Percentiles rank a stretch among this genome's conserved stretches.
phyloP scores from a whole-genome alignment of 352 stramenopile genomes.

The Globisporangium cystogenes region DNA sequence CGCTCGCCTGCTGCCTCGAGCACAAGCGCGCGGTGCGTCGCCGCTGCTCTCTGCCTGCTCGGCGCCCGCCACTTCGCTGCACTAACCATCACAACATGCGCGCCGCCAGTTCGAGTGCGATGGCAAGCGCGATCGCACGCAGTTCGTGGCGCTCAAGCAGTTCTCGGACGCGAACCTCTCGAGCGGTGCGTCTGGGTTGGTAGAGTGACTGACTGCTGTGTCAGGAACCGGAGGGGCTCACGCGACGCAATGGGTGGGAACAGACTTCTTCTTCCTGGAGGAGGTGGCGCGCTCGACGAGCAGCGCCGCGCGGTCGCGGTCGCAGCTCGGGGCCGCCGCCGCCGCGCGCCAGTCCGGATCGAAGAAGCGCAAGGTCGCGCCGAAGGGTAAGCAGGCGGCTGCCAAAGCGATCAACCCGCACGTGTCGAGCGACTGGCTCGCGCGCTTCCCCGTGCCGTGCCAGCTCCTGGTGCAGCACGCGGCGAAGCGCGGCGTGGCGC shows the following conservation, averaged over 20 bases:
- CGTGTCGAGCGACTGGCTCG: constrained; percentile 61
- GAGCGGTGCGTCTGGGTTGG: constrained; percentile 30
- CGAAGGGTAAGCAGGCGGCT: constrained; percentile 1
- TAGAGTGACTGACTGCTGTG: too few species aligned
- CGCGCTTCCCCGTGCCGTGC: constrained; percentile 59
- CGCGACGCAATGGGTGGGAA: too few species aligned
- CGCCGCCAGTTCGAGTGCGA: constrained; percentile 61
- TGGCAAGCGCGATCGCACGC: constrained; percentile 79
- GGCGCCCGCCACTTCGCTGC: too few species aligned
- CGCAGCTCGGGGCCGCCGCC: constrained; percentile 31
- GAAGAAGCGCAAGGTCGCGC: constrained; percentile 22
- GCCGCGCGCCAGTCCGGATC: constrained; percentile 21
- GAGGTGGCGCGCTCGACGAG: constrained; percentile 57
- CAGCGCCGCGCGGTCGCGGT: constrained; percentile 34
- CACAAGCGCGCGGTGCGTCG: constrained; percentile 75
- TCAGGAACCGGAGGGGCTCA: too few species aligned
- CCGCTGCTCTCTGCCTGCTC: not conserved
- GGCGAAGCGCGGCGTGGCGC: constrained; percentile 51
- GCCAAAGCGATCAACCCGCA: constrained; percentile 42
- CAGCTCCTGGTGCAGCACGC: constrained; percentile 69
- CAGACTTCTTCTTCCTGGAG: constrained; percentile 78
- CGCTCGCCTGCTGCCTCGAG: constrained; percentile 62
- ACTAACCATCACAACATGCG: too few species aligned
- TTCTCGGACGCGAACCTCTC: constrained; percentile 77
- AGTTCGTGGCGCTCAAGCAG: constrained; percentile 63